Conservation (phyloP, 2,329 filamentous ascomycete genomes). For the Whalleya microplaca region DNA sequence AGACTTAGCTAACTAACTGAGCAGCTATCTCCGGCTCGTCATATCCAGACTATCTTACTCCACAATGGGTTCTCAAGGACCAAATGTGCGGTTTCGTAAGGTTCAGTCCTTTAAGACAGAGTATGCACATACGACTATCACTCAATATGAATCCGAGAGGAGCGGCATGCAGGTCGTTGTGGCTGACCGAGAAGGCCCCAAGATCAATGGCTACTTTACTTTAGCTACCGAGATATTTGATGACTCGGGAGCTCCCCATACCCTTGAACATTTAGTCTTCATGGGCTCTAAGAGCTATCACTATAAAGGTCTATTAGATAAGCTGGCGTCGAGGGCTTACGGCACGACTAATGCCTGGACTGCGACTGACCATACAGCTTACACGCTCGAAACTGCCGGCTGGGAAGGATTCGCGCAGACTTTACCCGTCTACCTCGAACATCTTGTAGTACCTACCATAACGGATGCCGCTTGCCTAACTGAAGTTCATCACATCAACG, state of each 20-base stretch:
- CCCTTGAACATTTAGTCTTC: slow-evolving; percentile 80
- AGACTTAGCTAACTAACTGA: slow-evolving; percentile 13
- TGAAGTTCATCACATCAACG: slow-evolving; percentile 95
- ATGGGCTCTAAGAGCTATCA: slow-evolving; percentile 93
- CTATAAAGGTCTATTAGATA: slow-evolving; percentile 95
- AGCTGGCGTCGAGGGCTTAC: slow-evolving; percentile 90
- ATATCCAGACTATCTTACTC: slow-evolving; percentile 27
- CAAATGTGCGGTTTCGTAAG: slow-evolving; percentile 72
- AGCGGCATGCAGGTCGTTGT: slow-evolving; percentile 95
- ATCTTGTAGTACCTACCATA: slow-evolving; percentile 86
- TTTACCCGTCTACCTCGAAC: slow-evolving; percentile 91
- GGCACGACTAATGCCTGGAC: slow-evolving; percentile 97
- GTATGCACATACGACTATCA: slow-evolving; percentile 86
- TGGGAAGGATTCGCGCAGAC: slow-evolving; percentile 98
- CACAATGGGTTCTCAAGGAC: slow-evolving; percentile 59
- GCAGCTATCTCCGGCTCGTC: slow-evolving; percentile 18
- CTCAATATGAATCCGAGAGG: slow-evolving; percentile 92
- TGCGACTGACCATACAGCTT: slow-evolving; percentile 92
- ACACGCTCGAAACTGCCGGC: slow-evolving; percentile 91
- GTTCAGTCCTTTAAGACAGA: slow-evolving; percentile 86
- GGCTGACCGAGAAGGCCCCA: slow-evolving; percentile 91
- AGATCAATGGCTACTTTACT: slow-evolving; percentile 91
- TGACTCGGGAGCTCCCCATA: slow-evolving; percentile 90
- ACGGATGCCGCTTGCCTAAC: slow-evolving; percentile 94
- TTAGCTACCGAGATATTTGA: slow-evolving; percentile 97